These are phyloP conservation scores for Xylogone sp. DNA, from an alignment of 2,329 filamentous ascomycete species.

Conservation along the genomic window DNA sequence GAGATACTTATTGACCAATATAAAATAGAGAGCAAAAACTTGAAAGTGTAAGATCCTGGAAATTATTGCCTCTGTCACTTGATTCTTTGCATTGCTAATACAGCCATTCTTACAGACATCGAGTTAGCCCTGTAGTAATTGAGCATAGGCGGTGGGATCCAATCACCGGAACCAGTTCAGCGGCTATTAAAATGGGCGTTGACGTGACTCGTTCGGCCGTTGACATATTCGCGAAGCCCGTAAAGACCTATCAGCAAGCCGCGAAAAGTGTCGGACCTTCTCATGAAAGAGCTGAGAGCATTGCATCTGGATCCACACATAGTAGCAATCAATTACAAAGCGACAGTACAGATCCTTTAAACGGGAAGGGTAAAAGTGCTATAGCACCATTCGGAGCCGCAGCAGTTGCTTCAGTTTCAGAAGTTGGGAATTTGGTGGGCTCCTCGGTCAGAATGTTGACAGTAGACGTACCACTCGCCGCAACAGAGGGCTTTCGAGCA, in stretches of 20 bases:
- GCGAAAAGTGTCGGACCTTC: no score
- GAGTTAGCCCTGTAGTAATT: constrained; percentile 19
- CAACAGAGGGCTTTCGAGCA: constrained; percentile 50
- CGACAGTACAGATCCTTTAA: no score
- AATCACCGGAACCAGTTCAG: constrained; percentile 18
- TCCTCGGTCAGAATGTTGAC: constrained; percentile 31
- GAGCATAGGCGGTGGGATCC: constrained; percentile 32
- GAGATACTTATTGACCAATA: constrained; percentile 48
- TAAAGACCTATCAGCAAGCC: background rate
- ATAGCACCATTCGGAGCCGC: constrained; percentile 3
- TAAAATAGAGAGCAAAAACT: constrained; percentile 45
- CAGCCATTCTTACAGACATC: constrained; percentile 1
- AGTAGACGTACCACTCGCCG: constrained; percentile 43
- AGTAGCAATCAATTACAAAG: no score
- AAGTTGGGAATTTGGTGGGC: constrained; percentile 35
- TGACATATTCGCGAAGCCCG: constrained; percentile 9
- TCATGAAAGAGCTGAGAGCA: no score
- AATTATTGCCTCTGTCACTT: constrained; percentile 34
- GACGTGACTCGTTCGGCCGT: constrained; percentile 4
- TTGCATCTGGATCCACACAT: no score
- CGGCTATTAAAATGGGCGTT: constrained; percentile 4
- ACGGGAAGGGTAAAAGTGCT: no score
- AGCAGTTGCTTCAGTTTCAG: constrained; percentile 10
- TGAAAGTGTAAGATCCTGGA: constrained; percentile 34
- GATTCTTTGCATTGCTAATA: constrained; percentile 42